phyloP scores from a whole-genome alignment of 345 rosid genomes.

The Rubroshorea leprosula region DNA sequence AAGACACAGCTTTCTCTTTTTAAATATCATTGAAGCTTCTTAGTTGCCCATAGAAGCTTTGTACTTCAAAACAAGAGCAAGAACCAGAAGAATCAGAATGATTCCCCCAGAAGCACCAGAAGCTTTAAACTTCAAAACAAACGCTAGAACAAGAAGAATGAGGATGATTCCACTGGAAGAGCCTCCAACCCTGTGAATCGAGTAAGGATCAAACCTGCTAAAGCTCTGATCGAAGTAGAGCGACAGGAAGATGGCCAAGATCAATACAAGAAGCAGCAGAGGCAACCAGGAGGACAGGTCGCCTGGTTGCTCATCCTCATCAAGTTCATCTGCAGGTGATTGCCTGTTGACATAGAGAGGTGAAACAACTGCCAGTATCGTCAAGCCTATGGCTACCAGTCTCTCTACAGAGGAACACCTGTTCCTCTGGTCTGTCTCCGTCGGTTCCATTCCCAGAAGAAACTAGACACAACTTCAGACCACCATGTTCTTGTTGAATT shows the following conservation, averaged over 20 bases:
- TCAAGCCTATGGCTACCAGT: conserved; percentile 49
- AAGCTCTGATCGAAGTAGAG: conserved; percentile 53
- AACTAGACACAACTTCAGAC: neutral
- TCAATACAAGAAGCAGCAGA: conserved; percentile 46
- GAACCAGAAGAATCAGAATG: conserved; percentile 51
- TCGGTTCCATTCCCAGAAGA: conserved; percentile 32
- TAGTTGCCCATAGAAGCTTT: conserved; percentile 21
- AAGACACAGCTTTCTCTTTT: neutral
- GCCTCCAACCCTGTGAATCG: conserved; percentile 91
- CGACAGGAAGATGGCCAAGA: conserved; percentile 46
- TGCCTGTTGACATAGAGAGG: conserved; percentile 56
- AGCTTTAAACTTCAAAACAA: conserved; percentile 54
- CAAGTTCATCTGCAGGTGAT: conserved; percentile 27
- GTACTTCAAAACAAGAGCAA: conserved; percentile 50
- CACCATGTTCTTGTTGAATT: neutral
- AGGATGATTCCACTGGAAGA: conserved; percentile 72
- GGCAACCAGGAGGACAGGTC: conserved; percentile 38
- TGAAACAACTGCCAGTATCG: conserved; percentile 54
- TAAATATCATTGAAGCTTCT: too few species aligned
- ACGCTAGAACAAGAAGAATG: conserved; percentile 57
- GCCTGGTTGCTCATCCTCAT: conserved; percentile 38
- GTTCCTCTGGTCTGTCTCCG: conserved; percentile 5
- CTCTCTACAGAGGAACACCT: conserved; percentile 44
- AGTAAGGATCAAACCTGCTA: conserved; percentile 64
- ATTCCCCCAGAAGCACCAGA: conserved; percentile 67